Evolutionary conservation across 2,329 filamentous ascomycete genomes (phyloP).

Genomic region (Exophiala sideris): DNA sequence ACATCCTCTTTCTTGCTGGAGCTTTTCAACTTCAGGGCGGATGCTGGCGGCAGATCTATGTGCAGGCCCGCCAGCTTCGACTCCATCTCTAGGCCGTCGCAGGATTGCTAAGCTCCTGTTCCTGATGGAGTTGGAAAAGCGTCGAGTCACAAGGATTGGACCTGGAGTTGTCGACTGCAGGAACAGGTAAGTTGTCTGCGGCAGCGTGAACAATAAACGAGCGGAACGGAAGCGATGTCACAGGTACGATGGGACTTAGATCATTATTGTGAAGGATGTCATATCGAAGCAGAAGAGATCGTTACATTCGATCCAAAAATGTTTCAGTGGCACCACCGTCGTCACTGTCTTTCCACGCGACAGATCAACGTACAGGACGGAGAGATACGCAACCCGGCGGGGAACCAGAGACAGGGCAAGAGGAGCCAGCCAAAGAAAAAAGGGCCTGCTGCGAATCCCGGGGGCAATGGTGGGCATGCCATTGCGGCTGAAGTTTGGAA

Average conservation of each 20-base stretch:
- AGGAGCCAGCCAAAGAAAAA: neutral
- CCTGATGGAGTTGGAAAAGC: neutral
- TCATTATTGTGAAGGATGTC: constrained; percentile 9
- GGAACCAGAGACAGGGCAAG: neutral
- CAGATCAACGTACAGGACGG: neutral
- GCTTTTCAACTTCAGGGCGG: constrained; percentile 24
- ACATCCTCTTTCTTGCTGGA: constrained; percentile 40
- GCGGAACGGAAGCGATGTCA: neutral
- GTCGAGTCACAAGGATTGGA: neutral
- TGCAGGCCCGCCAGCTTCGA: constrained; percentile 22
- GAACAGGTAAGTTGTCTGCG: neutral
- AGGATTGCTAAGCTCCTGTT: neutral
- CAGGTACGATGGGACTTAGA: constrained; percentile 7
- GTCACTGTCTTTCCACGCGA: neutral
- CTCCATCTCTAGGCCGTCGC: constrained; percentile 8
- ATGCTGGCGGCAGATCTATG: constrained; percentile 23
- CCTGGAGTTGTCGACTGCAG: neutral
- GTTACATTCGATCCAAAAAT: constrained; percentile 4
- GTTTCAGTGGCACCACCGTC: neutral
- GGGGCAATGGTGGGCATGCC: no score
- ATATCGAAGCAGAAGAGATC: constrained; percentile 5
- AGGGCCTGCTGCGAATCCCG: neutral
- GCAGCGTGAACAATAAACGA: neutral
- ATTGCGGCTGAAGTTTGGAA: no score
- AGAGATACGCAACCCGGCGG: neutral